phyloP scores from a whole-genome alignment of 768 basidiomycete species.

The Suillus variegatus region DNA sequence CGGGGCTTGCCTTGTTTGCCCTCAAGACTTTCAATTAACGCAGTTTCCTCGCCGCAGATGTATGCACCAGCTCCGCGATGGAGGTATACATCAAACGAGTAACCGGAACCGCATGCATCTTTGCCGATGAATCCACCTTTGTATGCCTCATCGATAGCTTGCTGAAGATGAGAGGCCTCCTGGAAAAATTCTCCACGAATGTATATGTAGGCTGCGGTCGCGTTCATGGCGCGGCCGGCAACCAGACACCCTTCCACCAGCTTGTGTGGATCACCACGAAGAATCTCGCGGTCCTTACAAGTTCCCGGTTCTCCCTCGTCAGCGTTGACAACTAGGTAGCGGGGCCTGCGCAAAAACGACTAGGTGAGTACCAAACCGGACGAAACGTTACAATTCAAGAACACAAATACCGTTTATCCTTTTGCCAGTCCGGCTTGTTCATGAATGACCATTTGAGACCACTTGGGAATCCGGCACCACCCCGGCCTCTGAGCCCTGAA shows the following conservation, averaged over 20 bases:
- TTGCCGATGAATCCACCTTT: slow-evolving; percentile 85
- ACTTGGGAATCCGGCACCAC: slow-evolving; percentile 95
- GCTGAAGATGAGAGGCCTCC: slow-evolving; percentile 91
- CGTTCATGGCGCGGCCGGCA: slow-evolving; percentile 97
- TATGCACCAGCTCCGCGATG: slow-evolving; percentile 98
- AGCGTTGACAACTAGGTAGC: slow-evolving; percentile 96
- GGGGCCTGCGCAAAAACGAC: slow-evolving; percentile 58
- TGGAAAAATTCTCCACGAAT: slow-evolving; percentile 98
- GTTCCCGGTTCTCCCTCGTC: slow-evolving; percentile 99
- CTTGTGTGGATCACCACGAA: slow-evolving; percentile 98
- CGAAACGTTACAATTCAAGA: neutral
- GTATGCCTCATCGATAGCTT: slow-evolving; percentile 96
- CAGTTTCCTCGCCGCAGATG: slow-evolving; percentile 98
- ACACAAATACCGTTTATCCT: slow-evolving; percentile 70
- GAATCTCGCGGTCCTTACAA: slow-evolving; percentile 98
- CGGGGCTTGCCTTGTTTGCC: slow-evolving; percentile 99
- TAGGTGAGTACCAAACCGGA: neutral
- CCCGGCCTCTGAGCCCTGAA: slow-evolving; percentile 92
- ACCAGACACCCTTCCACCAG: slow-evolving; percentile 97
- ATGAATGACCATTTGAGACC: slow-evolving; percentile 98
- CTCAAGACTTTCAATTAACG: slow-evolving; percentile 94
- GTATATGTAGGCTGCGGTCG: slow-evolving; percentile 98
- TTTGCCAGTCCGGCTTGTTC: slow-evolving; percentile 99
- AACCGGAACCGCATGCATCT: slow-evolving; percentile 90
- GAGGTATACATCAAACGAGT: slow-evolving; percentile 96